Base-by-base conservation (phyloP, 352 stramenopile genomes). In the Phytophthora capsici region DNA sequence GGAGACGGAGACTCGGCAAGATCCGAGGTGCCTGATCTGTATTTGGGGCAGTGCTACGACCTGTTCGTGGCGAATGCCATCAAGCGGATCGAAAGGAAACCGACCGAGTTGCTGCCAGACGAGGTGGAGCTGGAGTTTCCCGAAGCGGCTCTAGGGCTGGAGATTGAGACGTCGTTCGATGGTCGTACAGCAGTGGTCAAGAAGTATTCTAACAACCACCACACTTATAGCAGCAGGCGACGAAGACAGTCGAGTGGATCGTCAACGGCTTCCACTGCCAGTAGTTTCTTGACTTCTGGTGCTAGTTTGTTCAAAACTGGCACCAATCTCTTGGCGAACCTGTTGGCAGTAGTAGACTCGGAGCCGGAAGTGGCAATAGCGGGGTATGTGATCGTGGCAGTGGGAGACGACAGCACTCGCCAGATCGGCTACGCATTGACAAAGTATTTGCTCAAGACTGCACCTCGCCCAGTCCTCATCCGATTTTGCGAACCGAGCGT, bases 141-240 rank as follows among this genome's bases (percentile, higher is more conserved):
- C 0, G 73, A 88, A 9, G 51, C 66, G 4, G 66, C 75, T 14
- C 55, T 94, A 8, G 86, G 86, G 0, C 55, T 94, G 2, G 80
- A 89, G 25, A 94, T 94, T 45, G 86, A 94, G 71, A 94, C 86
- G 26, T 89, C 80, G 10, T 82, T 91, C 49, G 86, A 94, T 54
- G 77, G 75, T 4, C 86, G 77, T 17, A 78, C 78, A 28, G 90
- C 83, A 22, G 55, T 90, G 32, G 83, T 92, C 20, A 91, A 89
- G 64, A 80, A 68, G 26, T 87, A 87, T 41, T 48, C 40, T 4
- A 73, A 68, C 38, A 52, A 75, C 40, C 75, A 77, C 20, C 78
- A 89, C 68, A 80, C 72, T 55, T 82, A 78, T 59, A 77, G 63
- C 70, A 86, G 62, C 55, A 57, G 43, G 6, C 52, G 50, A 59